Conservation (phyloP, 2,329 filamentous ascomycete species). For the Aureobasidium sp. region DNA sequence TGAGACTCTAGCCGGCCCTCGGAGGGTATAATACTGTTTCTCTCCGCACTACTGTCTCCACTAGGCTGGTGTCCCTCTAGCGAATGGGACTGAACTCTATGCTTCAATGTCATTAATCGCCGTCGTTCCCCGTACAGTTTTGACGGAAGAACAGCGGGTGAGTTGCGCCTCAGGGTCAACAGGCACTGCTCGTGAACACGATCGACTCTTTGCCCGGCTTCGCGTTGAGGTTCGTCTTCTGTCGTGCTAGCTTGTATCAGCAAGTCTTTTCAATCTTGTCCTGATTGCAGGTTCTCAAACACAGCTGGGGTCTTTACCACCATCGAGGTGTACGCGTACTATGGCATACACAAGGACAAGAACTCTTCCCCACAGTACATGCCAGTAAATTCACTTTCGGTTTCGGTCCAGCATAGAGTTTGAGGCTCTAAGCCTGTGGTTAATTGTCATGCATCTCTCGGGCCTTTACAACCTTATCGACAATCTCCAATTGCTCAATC, state of each 20-base stretch:
- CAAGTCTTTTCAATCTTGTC: background rate
- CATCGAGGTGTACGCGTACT: background rate
- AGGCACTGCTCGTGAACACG: background rate
- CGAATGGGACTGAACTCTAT: background rate
- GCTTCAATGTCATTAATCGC: background rate
- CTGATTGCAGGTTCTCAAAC: background rate
- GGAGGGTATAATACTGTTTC: background rate
- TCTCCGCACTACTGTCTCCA: background rate
- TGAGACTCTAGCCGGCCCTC: background rate
- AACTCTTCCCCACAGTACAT: background rate
- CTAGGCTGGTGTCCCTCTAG: background rate
- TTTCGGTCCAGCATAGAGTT: background rate
- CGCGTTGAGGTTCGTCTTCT: background rate
- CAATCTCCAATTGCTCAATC: background rate
- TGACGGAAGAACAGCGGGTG: background rate
- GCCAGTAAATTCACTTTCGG: background rate
- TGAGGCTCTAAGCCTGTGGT: background rate
- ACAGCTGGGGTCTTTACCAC: background rate
- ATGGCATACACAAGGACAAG: background rate
- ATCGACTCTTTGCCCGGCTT: background rate
- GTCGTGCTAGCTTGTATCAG: background rate
- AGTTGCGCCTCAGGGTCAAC: background rate
- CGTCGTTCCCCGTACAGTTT: background rate
- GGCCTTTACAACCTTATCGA: background rate
- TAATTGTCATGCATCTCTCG: background rate